Percentiles rank a stretch among this genome's conserved stretches.
phyloP scores from a whole-genome alignment of 441 rosid species.

The Pelargonium hybrid region DNA sequence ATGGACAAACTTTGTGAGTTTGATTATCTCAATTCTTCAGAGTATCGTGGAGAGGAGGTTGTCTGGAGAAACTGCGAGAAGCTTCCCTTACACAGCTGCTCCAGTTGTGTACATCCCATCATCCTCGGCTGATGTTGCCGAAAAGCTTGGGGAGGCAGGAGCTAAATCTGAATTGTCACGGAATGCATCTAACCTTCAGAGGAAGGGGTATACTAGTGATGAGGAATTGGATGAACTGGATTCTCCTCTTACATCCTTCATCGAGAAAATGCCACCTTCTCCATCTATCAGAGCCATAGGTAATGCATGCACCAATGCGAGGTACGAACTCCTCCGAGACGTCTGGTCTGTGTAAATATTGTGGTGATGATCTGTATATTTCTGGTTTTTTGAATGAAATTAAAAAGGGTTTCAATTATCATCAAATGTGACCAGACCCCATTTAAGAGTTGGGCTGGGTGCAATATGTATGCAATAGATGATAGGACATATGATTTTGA shows the following conservation, averaged over 20 bases:
- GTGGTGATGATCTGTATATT: slow-evolving; percentile 20
- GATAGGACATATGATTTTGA: background rate
- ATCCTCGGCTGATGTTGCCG: slow-evolving; percentile 43
- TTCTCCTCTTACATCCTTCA: slow-evolving; percentile 57
- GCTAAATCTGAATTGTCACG: slow-evolving; percentile 35
- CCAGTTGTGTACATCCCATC: slow-evolving; percentile 50
- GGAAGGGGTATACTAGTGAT: slow-evolving; percentile 82
- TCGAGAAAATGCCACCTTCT: slow-evolving; percentile 29
- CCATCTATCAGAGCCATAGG: slow-evolving; percentile 26
- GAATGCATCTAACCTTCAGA: slow-evolving; percentile 50
- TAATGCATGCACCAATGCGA: slow-evolving; percentile 30
- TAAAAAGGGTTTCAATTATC: background rate
- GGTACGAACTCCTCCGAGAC: slow-evolving; percentile 77
- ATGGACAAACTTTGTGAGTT: background rate
- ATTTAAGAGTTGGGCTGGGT: background rate
- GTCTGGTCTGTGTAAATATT: slow-evolving; percentile 47
- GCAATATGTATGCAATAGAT: background rate
- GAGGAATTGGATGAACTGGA: slow-evolving; percentile 84
- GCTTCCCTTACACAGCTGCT: slow-evolving; percentile 68
- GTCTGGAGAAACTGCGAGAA: slow-evolving; percentile 37
- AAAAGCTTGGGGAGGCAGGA: slow-evolving; percentile 39
- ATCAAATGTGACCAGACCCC: background rate
- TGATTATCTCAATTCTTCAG: slow-evolving; percentile 27
- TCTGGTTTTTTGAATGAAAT: slow-evolving; percentile 35
- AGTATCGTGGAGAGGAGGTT: slow-evolving; percentile 46